A percentile compares a stretch with the other conserved stretches of the same genome.
phyloP scores from a whole-genome alignment of 1,139 yeast species.

The Lodderomyces theae region DNA sequence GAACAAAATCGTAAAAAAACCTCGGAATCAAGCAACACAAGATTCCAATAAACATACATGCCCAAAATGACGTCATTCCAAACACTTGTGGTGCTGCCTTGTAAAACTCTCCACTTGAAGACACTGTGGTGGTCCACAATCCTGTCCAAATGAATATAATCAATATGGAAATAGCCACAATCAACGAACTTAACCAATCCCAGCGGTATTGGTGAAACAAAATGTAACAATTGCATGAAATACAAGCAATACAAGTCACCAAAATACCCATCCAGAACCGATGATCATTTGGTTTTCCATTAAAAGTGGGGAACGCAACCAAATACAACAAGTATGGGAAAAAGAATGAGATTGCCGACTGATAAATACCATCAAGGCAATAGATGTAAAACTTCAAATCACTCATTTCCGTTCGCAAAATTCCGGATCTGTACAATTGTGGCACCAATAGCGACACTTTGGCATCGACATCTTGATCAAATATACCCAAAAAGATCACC shows the following conservation, averaged over 20 bases:
- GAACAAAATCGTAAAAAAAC: conserved; percentile 60
- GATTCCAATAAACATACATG: conserved; percentile 69
- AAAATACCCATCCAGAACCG: conserved; percentile 82
- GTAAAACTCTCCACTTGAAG: conserved; percentile 66
- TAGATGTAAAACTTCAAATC: conserved; percentile 77
- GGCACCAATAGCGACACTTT: conserved; percentile 85
- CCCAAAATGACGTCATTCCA: conserved; percentile 79
- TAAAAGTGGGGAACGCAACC: conserved; percentile 53
- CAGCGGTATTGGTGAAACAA: conserved; percentile 83
- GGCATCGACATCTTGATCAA: conserved; percentile 91
- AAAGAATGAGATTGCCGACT: conserved; percentile 79
- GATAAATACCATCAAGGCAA: conserved; percentile 85
- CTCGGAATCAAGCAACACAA: conserved; percentile 76
- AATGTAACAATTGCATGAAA: conserved; percentile 78
- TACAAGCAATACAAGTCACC: conserved; percentile 75
- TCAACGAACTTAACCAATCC: conserved; percentile 81
- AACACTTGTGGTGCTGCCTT: conserved; percentile 72
- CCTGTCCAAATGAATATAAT: conserved; percentile 87
- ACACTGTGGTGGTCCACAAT: conserved; percentile 65
- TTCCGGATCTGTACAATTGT: conserved; percentile 82
- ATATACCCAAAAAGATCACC: conserved; percentile 81
- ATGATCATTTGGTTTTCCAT: conserved; percentile 73
- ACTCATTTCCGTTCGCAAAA: conserved; percentile 78
- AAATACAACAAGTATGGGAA: conserved; percentile 73
- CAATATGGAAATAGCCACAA: conserved; percentile 62